Percentiles rank a stretch among this genome's conserved stretches.
These are phyloP conservation scores for Jatropha curcas DNA, from an alignment of 345 rosid species.

Conservation along the genomic window DNA sequence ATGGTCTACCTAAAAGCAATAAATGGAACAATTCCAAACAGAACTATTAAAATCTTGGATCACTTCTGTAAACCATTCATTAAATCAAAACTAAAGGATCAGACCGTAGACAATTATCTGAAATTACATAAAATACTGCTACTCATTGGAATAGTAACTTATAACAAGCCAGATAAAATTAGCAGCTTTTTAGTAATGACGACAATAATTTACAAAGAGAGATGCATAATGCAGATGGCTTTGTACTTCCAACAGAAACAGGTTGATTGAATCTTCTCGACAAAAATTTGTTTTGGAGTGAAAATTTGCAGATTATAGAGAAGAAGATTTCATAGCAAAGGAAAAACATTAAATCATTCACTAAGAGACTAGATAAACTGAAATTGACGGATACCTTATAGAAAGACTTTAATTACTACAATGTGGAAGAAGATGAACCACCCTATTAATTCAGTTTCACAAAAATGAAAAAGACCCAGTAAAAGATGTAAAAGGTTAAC, in stretches of 20 bases:
- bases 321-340: not conserved
- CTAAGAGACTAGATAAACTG: not conserved
- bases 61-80: no score
- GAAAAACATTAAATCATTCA: not conserved
- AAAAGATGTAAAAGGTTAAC: constrained; percentile 33
- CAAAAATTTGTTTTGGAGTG: not conserved
- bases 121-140: not conserved
- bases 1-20: not conserved
- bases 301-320: not conserved
- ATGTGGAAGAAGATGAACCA: not conserved
- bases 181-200: no score
- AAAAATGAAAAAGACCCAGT: constrained; percentile 17
- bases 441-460: not conserved
- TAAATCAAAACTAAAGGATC: constrained; percentile 1
- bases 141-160: not conserved
- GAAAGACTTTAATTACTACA: not conserved
- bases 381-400: not conserved
- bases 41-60: not conserved
- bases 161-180: not conserved
- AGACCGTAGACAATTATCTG: not conserved
- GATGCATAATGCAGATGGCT: not conserved
- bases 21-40: not conserved
- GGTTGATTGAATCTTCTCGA: not conserved
- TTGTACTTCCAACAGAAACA: not conserved
- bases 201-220: not conserved